phyloP scores from a whole-genome alignment of 306 rosid species.

The Urtica urens region DNA sequence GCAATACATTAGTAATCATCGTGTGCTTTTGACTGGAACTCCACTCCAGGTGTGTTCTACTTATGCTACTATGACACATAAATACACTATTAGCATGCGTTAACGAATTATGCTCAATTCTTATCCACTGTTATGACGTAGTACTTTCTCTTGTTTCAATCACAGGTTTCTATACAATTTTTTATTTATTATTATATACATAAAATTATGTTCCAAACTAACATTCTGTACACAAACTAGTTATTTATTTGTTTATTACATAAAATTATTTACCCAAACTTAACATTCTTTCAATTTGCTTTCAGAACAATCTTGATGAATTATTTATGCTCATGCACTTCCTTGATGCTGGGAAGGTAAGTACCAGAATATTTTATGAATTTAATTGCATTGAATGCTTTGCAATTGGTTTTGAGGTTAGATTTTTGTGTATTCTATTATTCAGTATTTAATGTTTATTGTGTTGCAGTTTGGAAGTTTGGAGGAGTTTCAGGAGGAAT shows the following conservation, averaged over 20 bases:
- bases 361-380: conserved; percentile 23
- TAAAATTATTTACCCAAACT: conserved; percentile 21
- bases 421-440: conserved; percentile 4
- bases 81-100: no score
- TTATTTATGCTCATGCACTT: conserved; percentile 99
- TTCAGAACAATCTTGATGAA: conserved; percentile 95
- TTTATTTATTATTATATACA: no score
- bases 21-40: conserved; percentile 94
- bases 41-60: conserved; percentile 81
- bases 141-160: no score
- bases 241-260: conserved; percentile 11
- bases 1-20: conserved; percentile 73
- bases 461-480: conserved; percentile 78
- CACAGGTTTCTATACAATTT: no score
- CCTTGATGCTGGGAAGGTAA: conserved; percentile 98
- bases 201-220: neutral
- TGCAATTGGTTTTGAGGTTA: conserved; percentile 12
- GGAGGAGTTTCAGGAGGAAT: conserved; percentile 98
- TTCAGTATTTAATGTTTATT: conserved; percentile 6
- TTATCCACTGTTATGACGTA: no score
- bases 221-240: no score
- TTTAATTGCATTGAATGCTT: conserved; percentile 1
- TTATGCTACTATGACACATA: neutral
- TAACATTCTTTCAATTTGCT: conserved; percentile 22
- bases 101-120: no score